Percentiles rank a stretch among this genome's conserved stretches.
Evolutionary conservation across 345 rosid genomes (phyloP).

Genomic region (Lagerstroemia speciosa): DNA sequence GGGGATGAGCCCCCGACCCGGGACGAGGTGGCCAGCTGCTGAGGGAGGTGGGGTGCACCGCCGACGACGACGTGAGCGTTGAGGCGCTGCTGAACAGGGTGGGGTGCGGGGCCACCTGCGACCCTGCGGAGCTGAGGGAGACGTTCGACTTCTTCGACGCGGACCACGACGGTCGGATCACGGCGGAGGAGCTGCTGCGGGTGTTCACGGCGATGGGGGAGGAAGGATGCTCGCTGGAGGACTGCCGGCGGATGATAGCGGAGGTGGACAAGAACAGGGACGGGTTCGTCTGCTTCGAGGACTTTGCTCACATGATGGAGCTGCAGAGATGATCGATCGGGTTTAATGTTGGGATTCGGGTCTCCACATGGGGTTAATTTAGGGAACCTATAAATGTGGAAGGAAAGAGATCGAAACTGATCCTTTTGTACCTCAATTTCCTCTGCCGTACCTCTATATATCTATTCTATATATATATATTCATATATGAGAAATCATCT

Average conservation of each 20-base stretch:
- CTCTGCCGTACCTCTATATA: background rate
- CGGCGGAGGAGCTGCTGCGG: constrained; percentile 63
- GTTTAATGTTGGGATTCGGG: background rate
- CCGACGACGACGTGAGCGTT: constrained; percentile 40
- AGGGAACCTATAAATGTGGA: background rate
- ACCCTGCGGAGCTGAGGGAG: constrained; percentile 56
- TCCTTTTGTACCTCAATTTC: background rate
- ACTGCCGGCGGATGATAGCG: constrained; percentile 85
- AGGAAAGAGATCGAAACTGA: background rate
- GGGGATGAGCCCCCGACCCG: constrained; percentile 43
- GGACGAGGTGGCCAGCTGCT: constrained; percentile 61
- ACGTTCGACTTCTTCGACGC: constrained; percentile 66
- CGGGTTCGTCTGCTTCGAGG: constrained; percentile 89
- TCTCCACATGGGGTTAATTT: background rate
- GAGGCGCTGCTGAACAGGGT: constrained; percentile 42
- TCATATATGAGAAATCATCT: background rate
- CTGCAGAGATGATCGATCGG: constrained; percentile 13
- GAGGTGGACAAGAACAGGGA: constrained; percentile 61
- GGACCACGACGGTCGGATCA: constrained; percentile 75
- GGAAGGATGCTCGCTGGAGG: constrained; percentile 74
- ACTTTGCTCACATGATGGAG: constrained; percentile 76
- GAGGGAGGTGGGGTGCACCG: constrained; percentile 37
- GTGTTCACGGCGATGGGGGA: constrained; percentile 54
- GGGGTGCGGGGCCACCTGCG: constrained; percentile 37
- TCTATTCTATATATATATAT: too few species aligned